These are phyloP conservation scores for Tylopilus subfusipes DNA, from an alignment of 768 basidiomycete genomes.

Conservation along the genomic window DNA sequence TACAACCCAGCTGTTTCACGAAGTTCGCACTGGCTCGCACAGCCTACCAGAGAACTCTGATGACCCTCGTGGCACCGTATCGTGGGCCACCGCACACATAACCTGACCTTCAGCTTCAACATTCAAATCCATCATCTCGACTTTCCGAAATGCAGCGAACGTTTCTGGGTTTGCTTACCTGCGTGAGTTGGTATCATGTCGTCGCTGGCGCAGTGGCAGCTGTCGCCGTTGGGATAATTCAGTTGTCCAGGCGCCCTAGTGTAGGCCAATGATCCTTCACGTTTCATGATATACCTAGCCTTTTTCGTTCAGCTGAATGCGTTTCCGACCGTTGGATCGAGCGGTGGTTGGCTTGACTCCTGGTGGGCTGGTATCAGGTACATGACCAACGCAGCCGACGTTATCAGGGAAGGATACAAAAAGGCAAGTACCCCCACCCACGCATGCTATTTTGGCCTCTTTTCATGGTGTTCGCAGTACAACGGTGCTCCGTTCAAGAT, in stretches of 20 bases:
- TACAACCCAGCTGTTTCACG: not conserved
- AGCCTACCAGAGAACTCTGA: not conserved
- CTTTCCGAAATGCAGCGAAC: not conserved
- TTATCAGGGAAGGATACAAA: too few species aligned
- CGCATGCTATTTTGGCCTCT: not conserved
- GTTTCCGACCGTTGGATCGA: not conserved
- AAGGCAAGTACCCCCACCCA: not conserved
- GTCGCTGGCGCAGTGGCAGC: not conserved
- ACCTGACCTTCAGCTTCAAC: not conserved
- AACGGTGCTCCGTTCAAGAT: conserved; percentile 30
- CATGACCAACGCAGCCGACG: not conserved
- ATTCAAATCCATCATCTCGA: not conserved
- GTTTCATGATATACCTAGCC: not conserved
- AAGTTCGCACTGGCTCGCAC: not conserved
- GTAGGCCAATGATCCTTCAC: not conserved
- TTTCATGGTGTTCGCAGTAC: conserved; percentile 15
- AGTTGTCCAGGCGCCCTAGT: not conserved
- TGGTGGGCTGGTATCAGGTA: conserved; percentile 14
- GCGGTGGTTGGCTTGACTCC: not conserved
- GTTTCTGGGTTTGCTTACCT: not conserved
- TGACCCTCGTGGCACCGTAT: not conserved
- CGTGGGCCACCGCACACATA: not conserved
- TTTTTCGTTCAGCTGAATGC: not conserved
- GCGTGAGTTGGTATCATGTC: not conserved
- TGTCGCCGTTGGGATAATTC: not conserved